Conservation (phyloP, 164 flowering plant genomes). For the Piper longum region DNA sequence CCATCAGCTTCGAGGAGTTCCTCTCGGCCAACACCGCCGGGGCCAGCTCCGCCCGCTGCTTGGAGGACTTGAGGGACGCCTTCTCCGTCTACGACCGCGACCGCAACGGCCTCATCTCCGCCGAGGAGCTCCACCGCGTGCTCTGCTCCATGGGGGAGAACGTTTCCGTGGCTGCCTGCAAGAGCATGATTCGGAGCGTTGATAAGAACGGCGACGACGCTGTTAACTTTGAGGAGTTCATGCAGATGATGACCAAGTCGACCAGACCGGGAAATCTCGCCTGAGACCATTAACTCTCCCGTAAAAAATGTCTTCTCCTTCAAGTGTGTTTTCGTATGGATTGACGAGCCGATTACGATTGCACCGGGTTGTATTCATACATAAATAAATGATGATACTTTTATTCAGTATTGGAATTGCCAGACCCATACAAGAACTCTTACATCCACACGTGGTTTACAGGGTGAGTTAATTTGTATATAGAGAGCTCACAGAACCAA, state of each 20-base stretch:
- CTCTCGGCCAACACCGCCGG: conserved; percentile 5
- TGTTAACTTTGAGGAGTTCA: conserved; percentile 11
- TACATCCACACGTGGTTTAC: neutral
- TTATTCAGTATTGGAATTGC: no score
- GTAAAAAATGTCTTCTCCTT: no score
- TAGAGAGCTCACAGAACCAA: neutral
- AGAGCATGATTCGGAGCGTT: conserved; percentile 7
- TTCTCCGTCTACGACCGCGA: conserved; percentile 10
- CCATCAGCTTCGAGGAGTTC: conserved; percentile 11
- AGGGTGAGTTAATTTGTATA: neutral
- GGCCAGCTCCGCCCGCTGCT: conserved; percentile 5
- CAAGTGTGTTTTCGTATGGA: no score
- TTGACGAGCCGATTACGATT: no score
- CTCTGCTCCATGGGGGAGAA: conserved; percentile 8
- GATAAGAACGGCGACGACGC: conserved; percentile 12
- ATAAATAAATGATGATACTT: no score
- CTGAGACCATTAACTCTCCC: neutral
- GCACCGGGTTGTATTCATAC: no score
- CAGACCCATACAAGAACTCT: neutral
- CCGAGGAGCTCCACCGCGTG: conserved; percentile 11
- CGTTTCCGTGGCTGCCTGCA: conserved; percentile 6
- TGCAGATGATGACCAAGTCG: conserved; percentile 10
- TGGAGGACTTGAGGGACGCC: conserved; percentile 11
- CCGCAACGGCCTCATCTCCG: conserved; percentile 11
- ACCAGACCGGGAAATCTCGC: neutral